Percentiles rank a stretch among this genome's conserved stretches.
These are phyloP conservation scores for Calonectria henricotiae DNA, from an alignment of 2,329 filamentous ascomycete genomes.

Conservation along the genomic window DNA sequence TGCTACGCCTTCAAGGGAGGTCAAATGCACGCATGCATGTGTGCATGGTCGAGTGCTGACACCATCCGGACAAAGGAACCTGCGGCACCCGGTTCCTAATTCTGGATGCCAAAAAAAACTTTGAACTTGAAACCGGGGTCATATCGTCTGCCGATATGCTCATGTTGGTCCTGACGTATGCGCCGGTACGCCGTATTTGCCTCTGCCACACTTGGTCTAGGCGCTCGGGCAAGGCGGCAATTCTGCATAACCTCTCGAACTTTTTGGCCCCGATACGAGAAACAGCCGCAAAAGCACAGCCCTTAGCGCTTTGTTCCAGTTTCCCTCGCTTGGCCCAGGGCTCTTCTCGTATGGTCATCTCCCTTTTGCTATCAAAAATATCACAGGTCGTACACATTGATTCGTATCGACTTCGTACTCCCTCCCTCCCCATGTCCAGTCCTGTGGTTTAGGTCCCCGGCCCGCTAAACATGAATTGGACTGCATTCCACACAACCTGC, in stretches of 20 bases:
- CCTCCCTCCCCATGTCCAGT: slow-evolving; percentile 33
- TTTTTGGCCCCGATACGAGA: slow-evolving; percentile 32
- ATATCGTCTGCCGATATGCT: slow-evolving; percentile 1
- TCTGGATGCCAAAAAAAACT: slow-evolving; percentile 21
- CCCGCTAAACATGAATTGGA: slow-evolving; percentile 27
- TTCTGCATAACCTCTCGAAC: slow-evolving; percentile 27
- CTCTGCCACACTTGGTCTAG: slow-evolving; percentile 16
- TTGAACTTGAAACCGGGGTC: slow-evolving; percentile 26
- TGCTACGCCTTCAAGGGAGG: slow-evolving; percentile 12
- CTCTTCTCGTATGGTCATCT: slow-evolving; percentile 44
- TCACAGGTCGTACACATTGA: slow-evolving; percentile 38
- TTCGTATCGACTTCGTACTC: slow-evolving; percentile 46
- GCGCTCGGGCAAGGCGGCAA: slow-evolving; percentile 25
- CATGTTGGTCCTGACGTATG: slow-evolving; percentile 14
- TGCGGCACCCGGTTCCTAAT: slow-evolving; percentile 20
- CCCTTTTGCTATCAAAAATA: slow-evolving; percentile 35
- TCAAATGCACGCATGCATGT: slow-evolving; percentile 1
- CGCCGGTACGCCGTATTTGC: slow-evolving; percentile 26
- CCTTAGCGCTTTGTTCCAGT: slow-evolving; percentile 33
- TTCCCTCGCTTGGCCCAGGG: slow-evolving; percentile 28
- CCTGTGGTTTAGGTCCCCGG: slow-evolving; percentile 33
- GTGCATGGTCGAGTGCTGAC: slow-evolving; percentile 23
- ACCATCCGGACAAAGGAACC: slow-evolving; percentile 25
- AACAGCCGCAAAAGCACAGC: slow-evolving; percentile 30
- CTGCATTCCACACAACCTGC: slow-evolving; percentile 40